These are phyloP conservation scores for Solanum sejunctum DNA, from an alignment of 257 asterid genomes.

Conservation along the genomic window DNA sequence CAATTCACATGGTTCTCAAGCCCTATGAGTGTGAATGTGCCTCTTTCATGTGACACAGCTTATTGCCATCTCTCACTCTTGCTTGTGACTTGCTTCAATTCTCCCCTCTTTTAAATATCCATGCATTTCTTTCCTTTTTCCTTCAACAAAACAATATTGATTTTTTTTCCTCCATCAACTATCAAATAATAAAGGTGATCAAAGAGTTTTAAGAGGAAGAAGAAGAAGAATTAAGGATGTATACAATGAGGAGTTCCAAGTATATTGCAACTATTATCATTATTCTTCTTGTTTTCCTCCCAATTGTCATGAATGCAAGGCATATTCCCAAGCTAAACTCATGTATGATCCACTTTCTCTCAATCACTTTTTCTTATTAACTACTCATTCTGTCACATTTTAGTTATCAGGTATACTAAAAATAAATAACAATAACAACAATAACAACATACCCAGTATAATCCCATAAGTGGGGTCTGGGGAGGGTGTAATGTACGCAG, in stretches of 20 bases:
- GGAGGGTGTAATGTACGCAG: too few species aligned
- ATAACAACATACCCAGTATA: too few species aligned
- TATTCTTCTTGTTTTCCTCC: conserved; percentile 22
- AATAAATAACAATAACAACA: too few species aligned
- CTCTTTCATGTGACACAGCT: conserved; percentile 48
- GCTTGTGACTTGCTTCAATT: conserved; percentile 70
- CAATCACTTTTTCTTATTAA: too few species aligned
- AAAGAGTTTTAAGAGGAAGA: not conserved
- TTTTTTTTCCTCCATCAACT: not conserved
- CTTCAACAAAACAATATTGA: not conserved
- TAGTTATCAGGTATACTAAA: too few species aligned
- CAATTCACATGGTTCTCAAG: conserved; percentile 12
- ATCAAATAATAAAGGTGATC: not conserved
- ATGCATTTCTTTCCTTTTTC: not conserved
- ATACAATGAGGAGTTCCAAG: conserved; percentile 21
- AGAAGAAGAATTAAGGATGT: not conserved
- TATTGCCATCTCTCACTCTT: conserved; percentile 18
- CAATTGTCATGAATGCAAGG: conserved; percentile 30
- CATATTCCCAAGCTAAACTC: conserved; percentile 26
- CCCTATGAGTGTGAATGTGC: conserved; percentile 12
- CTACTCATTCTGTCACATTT: too few species aligned
- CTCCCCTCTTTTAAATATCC: conserved; percentile 17
- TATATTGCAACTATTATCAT: conserved; percentile 12
- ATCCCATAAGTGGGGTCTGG: too few species aligned
- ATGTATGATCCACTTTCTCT: conserved; percentile 13